A percentile compares a stretch with the other conserved stretches of the same genome.
Conservation (phyloP, 768 basidiomycete species). For the Trichaptum fuscoviolaceum region DNA sequence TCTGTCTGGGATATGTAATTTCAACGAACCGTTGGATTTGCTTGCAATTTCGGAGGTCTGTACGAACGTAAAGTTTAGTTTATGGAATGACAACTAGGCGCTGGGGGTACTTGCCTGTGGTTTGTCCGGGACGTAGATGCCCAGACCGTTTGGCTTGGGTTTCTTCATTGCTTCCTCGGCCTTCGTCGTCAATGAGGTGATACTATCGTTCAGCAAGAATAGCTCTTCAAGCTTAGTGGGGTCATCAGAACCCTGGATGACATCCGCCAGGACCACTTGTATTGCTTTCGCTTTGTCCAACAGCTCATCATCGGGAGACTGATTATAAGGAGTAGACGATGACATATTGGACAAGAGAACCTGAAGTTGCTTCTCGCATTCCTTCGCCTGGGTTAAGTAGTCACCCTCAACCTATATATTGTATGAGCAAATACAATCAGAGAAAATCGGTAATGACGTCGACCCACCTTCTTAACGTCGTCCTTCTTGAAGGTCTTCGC, state of each 20-base stretch:
- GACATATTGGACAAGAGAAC: constrained; percentile 21
- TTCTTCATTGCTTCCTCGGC: not conserved
- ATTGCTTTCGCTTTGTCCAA: constrained; percentile 47
- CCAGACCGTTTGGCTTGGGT: not conserved
- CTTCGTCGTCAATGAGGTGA: constrained; percentile 49
- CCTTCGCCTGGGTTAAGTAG: constrained; percentile 41
- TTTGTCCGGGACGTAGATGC: not conserved
- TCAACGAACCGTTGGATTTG: not conserved
- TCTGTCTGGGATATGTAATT: constrained; percentile 2
- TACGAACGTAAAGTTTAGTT: not conserved
- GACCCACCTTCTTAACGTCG: constrained; percentile 49
- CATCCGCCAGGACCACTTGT: constrained; percentile 42
- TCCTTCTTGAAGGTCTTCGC: constrained; percentile 61
- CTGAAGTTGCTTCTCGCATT: constrained; percentile 36
- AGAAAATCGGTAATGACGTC: not conserved
- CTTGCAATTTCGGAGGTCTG: constrained; percentile 3
- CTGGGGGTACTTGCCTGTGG: not conserved
- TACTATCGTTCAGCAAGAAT: constrained; percentile 64
- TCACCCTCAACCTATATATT: constrained; percentile 35
- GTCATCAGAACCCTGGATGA: constrained; percentile 55
- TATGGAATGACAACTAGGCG: not conserved
- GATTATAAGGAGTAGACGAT: constrained; percentile 19
- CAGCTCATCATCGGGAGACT: constrained; percentile 32
- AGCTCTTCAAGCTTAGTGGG: constrained; percentile 61
- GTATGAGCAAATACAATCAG: constrained; percentile 10